Percentiles rank a stretch among this genome's conserved stretches.
These are phyloP conservation scores for Pseudogymnoascus sp. DNA, from an alignment of 2,329 filamentous ascomycete genomes.

Conservation along the genomic window DNA sequence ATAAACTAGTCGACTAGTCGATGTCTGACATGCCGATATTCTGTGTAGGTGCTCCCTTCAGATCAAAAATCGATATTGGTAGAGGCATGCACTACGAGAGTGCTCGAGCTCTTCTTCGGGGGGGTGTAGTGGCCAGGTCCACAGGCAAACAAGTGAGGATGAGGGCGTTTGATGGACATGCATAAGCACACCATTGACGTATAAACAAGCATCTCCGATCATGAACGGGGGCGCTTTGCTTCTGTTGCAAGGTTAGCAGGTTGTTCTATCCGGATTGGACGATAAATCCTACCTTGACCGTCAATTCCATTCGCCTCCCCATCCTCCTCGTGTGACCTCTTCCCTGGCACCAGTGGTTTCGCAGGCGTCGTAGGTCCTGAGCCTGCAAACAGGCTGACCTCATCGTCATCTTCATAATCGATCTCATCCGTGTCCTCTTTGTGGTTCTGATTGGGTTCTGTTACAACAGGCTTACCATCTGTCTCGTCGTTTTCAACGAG, in stretches of 20 bases:
- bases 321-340: slow-evolving; percentile 12
- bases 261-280: background rate
- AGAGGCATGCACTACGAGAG: background rate
- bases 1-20: background rate
- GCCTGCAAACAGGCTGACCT: slow-evolving; percentile 21
- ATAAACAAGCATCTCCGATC: slow-evolving; percentile 10
- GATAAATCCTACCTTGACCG: slow-evolving; percentile 19
- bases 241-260: slow-evolving; percentile 21
- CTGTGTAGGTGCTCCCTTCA: background rate
- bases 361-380: slow-evolving; percentile 10
- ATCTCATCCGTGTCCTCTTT: slow-evolving; percentile 28
- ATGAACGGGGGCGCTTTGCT: slow-evolving; percentile 26
- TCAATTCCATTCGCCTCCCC: slow-evolving; percentile 23
- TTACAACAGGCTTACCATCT: slow-evolving; percentile 29
- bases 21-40: background rate
- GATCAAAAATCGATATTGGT: background rate
- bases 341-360: background rate
- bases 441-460: slow-evolving; percentile 26
- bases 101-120: background rate
- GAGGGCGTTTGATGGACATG: background rate
- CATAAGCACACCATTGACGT: slow-evolving; percentile 4
- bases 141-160: background rate
- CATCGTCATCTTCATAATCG: slow-evolving; percentile 25
- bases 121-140: background rate
- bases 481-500: slow-evolving; percentile 23